phyloP scores from a whole-genome alignment of 2,329 filamentous ascomycete species.

The Trichophyton mentagrophytes region DNA sequence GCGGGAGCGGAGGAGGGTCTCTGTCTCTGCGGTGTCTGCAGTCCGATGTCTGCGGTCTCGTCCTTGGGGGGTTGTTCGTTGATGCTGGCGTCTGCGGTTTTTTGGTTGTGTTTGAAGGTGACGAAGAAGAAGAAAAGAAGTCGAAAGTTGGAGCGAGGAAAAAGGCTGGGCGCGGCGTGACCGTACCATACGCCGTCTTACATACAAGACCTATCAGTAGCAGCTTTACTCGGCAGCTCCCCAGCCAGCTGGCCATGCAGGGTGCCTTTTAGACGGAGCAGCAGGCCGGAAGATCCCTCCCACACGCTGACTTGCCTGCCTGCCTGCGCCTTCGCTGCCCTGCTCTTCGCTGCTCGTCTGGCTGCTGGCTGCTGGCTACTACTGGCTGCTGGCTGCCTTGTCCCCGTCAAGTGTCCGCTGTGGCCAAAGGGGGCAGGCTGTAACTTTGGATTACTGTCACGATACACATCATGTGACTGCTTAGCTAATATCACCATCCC shows the following conservation, averaged over 20 bases:
- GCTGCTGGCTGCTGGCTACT: too few species aligned
- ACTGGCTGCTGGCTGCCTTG: too few species aligned
- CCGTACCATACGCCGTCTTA: background rate
- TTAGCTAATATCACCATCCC: too few species aligned
- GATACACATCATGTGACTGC: too few species aligned
- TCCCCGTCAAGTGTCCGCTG: too few species aligned
- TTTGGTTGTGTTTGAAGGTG: background rate
- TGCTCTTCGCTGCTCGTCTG: too few species aligned
- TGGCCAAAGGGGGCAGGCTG: too few species aligned
- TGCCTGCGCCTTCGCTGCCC: too few species aligned
- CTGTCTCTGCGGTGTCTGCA: background rate
- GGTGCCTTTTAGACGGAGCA: background rate
- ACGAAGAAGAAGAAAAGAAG: slow-evolving; percentile 5
- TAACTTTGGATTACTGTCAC: too few species aligned
- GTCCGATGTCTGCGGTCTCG: background rate
- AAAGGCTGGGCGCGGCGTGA: background rate
- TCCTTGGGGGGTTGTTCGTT: background rate
- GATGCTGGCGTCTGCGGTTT: background rate
- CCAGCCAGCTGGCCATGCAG: background rate
- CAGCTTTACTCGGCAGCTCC: background rate
- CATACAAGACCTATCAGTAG: too few species aligned
- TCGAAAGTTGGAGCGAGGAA: background rate
- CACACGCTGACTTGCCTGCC: too few species aligned
- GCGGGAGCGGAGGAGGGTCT: background rate
- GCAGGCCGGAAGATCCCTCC: background rate